phyloP scores from a whole-genome alignment of 371 early-diverging fungal genomes.

The Mucor mucedo region DNA sequence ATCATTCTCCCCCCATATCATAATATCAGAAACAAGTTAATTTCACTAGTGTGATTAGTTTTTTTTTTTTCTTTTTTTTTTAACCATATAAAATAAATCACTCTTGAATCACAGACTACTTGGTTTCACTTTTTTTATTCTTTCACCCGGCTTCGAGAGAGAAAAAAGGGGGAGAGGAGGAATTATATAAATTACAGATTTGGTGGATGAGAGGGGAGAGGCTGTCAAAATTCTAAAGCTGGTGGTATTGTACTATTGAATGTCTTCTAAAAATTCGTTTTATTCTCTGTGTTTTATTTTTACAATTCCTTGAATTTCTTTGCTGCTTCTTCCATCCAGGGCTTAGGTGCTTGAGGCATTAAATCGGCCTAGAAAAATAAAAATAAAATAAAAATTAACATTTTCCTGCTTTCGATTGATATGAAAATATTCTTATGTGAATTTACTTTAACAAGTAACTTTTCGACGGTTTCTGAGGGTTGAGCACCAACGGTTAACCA shows the following conservation, averaged over 20 bases:
- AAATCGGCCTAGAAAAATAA: constrained; percentile 59
- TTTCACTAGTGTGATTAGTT: too few relatives aligned
- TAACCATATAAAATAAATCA: too few relatives aligned
- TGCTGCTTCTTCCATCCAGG: constrained; percentile 60
- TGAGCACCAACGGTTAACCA: constrained; percentile 97
- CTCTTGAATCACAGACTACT: too few relatives aligned
- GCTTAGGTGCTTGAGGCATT: constrained; percentile 62
- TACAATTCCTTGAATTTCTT: constrained; percentile 32
- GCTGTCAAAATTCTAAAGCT: not conserved
- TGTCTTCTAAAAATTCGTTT: constrained; percentile 2
- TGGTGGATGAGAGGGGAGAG: not conserved
- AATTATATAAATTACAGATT: constrained; percentile 4
- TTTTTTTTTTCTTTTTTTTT: too few relatives aligned
- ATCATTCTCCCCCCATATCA: too few relatives aligned
- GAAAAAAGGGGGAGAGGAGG: too few relatives aligned
- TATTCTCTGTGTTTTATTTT: not conserved
- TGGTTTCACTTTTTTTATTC: not conserved
- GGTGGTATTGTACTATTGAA: constrained; percentile 3
- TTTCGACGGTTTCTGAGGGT: constrained; percentile 86
- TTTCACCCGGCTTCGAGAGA: too few relatives aligned
- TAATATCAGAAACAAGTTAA: too few relatives aligned
- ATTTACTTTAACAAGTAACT: constrained; percentile 86
- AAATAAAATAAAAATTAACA: not conserved
- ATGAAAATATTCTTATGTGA: not conserved
- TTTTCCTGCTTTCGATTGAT: not conserved